Conservation (phyloP, 179 eudicot species). For the Amaranthus tricolor region DNA sequence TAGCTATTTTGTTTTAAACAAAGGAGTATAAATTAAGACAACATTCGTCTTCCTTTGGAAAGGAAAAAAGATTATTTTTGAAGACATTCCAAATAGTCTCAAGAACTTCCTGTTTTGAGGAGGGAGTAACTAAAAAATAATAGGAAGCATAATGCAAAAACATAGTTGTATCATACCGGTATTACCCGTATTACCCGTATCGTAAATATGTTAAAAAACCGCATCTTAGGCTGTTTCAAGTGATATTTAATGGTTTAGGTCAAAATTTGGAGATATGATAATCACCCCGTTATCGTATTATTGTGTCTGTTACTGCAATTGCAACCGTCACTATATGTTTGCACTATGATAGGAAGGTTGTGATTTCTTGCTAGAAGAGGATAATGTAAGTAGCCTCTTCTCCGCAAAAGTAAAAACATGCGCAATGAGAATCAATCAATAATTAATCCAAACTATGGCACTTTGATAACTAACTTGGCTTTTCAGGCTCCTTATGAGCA, state of each 20-base stretch:
- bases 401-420: background rate
- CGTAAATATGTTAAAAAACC: too few species aligned
- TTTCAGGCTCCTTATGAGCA: conserved; percentile 10
- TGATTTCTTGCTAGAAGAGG: conserved; percentile 6
- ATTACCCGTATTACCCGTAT: too few species aligned
- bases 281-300: too few species aligned
- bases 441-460: conserved; percentile 19
- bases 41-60: background rate
- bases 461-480: conserved; percentile 27
- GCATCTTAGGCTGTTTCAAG: too few species aligned
- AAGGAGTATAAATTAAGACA: background rate
- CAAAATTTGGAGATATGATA: too few species aligned
- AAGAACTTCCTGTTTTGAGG: background rate
- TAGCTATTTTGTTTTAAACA: too few species aligned
- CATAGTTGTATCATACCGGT: too few species aligned
- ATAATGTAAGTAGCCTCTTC: background rate
- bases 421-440: conserved; percentile 10
- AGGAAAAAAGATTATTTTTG: background rate
- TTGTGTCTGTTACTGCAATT: too few species aligned
- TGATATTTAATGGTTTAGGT: too few species aligned
- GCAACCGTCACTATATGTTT: too few species aligned
- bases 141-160: too few species aligned
- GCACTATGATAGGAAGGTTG: background rate
- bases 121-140: background rate
- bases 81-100: background rate